Percentiles rank a stretch among this genome's conserved stretches.
Conservation (phyloP, 2,329 filamentous ascomycete species). For the Aureobasidium leucospermi region DNA sequence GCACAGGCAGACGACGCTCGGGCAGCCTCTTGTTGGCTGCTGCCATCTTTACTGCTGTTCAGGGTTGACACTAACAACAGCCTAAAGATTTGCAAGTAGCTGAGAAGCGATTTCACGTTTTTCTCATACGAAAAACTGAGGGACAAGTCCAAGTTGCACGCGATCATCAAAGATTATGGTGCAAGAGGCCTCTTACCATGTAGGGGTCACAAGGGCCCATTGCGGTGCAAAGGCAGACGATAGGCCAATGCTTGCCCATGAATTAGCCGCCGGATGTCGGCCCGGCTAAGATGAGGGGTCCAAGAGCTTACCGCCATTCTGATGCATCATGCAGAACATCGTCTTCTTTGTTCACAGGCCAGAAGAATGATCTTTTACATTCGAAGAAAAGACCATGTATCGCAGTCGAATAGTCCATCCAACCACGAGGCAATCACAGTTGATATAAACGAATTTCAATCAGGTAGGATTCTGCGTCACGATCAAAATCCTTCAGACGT, state of each 20-base stretch:
- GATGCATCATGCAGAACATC: not conserved
- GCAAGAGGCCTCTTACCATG: not conserved
- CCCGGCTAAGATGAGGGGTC: not conserved
- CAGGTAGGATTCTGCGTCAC: too few relatives aligned
- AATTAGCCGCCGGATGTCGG: constrained; percentile 6
- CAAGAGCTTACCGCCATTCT: not conserved
- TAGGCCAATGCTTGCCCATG: constrained; percentile 7
- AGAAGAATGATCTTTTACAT: too few relatives aligned
- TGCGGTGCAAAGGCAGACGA: not conserved
- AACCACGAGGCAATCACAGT: too few relatives aligned
- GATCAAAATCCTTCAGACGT: too few relatives aligned
- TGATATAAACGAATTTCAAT: too few relatives aligned
- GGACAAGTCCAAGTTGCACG: not conserved
- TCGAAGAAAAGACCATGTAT: too few relatives aligned
- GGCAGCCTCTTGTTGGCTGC: not conserved
- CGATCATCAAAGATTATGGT: not conserved
- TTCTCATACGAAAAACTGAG: not conserved
- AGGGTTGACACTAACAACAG: not conserved
- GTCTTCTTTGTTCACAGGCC: too few relatives aligned
- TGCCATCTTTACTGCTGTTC: not conserved
- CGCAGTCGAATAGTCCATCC: too few relatives aligned
- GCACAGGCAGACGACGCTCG: constrained; percentile 58
- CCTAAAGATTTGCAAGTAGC: not conserved
- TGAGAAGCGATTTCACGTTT: not conserved
- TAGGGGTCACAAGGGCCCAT: not conserved